Evolutionary conservation across 2,329 filamentous ascomycete species (phyloP).

Genomic region (Lecanoromycetidae sp.): DNA sequence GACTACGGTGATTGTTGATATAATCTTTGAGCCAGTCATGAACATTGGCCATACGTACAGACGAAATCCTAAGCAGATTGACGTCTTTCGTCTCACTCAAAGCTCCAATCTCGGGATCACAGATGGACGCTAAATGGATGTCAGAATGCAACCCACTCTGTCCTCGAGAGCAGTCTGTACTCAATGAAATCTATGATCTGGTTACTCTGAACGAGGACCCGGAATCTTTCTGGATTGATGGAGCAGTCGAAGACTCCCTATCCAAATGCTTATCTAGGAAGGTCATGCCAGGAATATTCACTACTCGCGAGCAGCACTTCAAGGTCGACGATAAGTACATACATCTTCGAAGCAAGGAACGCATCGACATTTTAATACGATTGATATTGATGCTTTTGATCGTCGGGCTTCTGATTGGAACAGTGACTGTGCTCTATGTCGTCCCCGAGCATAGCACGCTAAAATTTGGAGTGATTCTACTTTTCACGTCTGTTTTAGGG

Average conservation of each 20-base stretch:
- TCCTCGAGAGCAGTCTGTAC: slow-evolving; percentile 3
- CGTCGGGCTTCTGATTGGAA: slow-evolving; percentile 9
- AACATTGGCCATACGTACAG: slow-evolving; percentile 1
- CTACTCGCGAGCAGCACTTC: slow-evolving; percentile 2
- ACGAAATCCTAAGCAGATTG: slow-evolving; percentile 10
- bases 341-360: slow-evolving; percentile 8
- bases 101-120: no score
- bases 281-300: slow-evolving; percentile 7
- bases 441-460: slow-evolving; percentile 6
- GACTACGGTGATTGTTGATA: slow-evolving; percentile 14
- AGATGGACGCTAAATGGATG: slow-evolving; percentile 7
- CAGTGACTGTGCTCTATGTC: slow-evolving; percentile 11
- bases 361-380: slow-evolving; percentile 13
- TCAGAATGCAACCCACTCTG: slow-evolving; percentile 10
- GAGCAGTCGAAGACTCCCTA: slow-evolving; percentile 12
- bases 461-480: slow-evolving; percentile 20
- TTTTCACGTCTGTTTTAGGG: slow-evolving; percentile 23
- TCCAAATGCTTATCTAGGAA: not conserved
- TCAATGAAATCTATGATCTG: slow-evolving; percentile 14
- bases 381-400: slow-evolving; percentile 8
- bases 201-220: slow-evolving; percentile 12
- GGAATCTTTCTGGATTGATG: slow-evolving; percentile 16
- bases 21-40: not conserved
- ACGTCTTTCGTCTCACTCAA: slow-evolving; percentile 4
- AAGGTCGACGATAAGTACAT: slow-evolving; percentile 13